A percentile compares a stretch with the other conserved stretches of the same genome.
These are phyloP conservation scores for Euryodendron excelsum DNA, from an alignment of 148 eudicot genomes.

Conservation along the genomic window DNA sequence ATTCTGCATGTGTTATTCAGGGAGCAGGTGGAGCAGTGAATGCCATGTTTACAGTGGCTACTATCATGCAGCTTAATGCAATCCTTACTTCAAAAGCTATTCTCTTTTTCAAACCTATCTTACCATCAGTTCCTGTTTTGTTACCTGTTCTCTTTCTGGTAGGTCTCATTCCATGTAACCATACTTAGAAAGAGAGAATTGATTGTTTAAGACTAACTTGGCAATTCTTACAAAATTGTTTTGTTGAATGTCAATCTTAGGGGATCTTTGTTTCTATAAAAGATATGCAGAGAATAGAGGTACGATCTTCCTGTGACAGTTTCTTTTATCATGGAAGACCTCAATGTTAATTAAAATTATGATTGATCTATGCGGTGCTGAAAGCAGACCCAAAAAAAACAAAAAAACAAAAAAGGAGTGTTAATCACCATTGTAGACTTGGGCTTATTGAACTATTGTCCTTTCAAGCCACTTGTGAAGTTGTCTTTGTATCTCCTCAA, in stretches of 20 bases:
- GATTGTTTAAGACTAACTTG: no score
- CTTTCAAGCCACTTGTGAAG: background rate
- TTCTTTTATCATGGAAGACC: background rate
- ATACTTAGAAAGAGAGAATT: no score
- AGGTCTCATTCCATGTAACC: no score
- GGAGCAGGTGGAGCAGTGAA: conserved; percentile 91
- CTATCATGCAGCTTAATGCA: conserved; percentile 75
- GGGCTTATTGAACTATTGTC: no score
- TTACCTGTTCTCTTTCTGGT: no score
- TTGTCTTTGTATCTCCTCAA: background rate
- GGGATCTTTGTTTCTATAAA: conserved; percentile 64
- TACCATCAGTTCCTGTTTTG: conserved; percentile 78
- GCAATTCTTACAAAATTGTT: no score
- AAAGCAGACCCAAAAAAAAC: background rate
- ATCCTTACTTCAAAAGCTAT: conserved; percentile 66
- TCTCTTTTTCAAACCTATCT: conserved; percentile 64
- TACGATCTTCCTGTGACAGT: conserved; percentile 15
- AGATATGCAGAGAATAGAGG: conserved; percentile 69
- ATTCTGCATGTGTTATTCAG: conserved; percentile 28
- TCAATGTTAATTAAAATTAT: background rate
- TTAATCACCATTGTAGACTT: background rate
- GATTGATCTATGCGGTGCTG: background rate
- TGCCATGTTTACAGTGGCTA: no score
- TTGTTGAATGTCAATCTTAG: conserved; percentile 30
- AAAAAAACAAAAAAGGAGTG: background rate